Base-by-base conservation (phyloP, 768 basidiomycete species). In the Mycena rebaudengoi region DNA sequence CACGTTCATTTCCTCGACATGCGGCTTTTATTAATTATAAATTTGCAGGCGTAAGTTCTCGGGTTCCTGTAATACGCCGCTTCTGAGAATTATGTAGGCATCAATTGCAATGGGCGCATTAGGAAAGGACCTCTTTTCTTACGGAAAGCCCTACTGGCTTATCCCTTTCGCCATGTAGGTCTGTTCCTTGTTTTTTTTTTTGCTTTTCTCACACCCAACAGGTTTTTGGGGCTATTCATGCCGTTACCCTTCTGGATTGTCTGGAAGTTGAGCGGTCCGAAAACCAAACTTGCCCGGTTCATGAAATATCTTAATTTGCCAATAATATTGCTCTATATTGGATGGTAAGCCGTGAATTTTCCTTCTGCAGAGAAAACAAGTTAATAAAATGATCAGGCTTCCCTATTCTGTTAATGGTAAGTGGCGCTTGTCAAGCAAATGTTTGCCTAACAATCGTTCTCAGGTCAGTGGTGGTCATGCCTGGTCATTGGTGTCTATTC, bases 91-190 rank as follows among this genome's bases (percentile, higher is more conserved):
- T 20, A 1, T 21, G 3, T 26, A 84, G 21, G 81, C 82, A 5
- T 83, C 85, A 5, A 79, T 87, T 18, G 85, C 85, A 0, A 84
- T 85, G 82, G 85, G 86, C 28, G 85, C 85, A 3, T 74, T 86
- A 5, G 82, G 85, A 43, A 78, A 79, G 50, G 82, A 87, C 52
- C 81, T 89, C 16, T 88, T 79, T 74, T 79, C 78, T 5, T 76
- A 76, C 66, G 82, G 81, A 25, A 83, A 83, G 80, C 81, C 83
- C 26, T 78, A 77, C 65, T 79, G 76, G 76, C 71, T 83, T 26
- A 75, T 86, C 64, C 80, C 85, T 5, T 80, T 83, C 60, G 78
- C 77, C 6, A 85, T 86, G 78, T 81, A 66, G 11, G 72, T n/a
- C n/a, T n/a, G n/a, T n/a, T n/a, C n/a, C n/a, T n/a, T n/a, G n/a